phyloP scores from a whole-genome alignment of 148 eudicot genomes.

The Cornus suecica region DNA sequence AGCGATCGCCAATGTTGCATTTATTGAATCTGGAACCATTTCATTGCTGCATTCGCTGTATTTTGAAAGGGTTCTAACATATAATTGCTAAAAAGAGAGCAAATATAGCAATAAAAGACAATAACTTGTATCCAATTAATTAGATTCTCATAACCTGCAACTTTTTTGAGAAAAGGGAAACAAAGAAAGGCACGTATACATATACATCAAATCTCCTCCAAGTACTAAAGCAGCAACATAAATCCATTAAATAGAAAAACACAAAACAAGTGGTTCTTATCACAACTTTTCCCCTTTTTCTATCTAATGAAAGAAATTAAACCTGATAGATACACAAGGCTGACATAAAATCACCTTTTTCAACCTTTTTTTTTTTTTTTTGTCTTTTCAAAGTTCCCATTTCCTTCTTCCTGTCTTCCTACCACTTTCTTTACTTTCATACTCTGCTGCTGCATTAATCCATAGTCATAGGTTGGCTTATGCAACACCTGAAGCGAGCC shows the following conservation, averaged over 20 bases:
- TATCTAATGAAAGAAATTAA: conserved; percentile 31
- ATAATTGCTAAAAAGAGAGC: too few species aligned
- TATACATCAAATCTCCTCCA: conserved; percentile 22
- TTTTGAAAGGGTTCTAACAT: too few species aligned
- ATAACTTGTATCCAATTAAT: background rate
- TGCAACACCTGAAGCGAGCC: conserved; percentile 98
- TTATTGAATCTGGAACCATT: too few species aligned
- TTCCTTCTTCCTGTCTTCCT: conserved; percentile 7
- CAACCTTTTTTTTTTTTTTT: conserved; percentile 3
- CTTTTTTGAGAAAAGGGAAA: background rate
- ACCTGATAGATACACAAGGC: conserved; percentile 49
- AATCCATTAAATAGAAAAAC: conserved; percentile 15
- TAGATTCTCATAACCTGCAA: background rate
- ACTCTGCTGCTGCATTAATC: conserved; percentile 40
- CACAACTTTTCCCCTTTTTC: conserved; percentile 11
- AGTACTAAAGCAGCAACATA: conserved; percentile 17
- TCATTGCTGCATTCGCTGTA: too few species aligned
- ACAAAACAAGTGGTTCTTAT: conserved; percentile 16
- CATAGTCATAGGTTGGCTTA: conserved; percentile 82
- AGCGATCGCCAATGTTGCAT: too few species aligned
- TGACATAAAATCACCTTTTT: conserved; percentile 26
- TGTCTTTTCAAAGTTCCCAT: background rate
- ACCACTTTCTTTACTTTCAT: conserved; percentile 5
- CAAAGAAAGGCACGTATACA: conserved; percentile 1
- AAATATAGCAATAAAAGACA: too few species aligned